Conservation (phyloP, 495 filamentous ascomycete species). For the Talaromyces trachyspermus region DNA sequence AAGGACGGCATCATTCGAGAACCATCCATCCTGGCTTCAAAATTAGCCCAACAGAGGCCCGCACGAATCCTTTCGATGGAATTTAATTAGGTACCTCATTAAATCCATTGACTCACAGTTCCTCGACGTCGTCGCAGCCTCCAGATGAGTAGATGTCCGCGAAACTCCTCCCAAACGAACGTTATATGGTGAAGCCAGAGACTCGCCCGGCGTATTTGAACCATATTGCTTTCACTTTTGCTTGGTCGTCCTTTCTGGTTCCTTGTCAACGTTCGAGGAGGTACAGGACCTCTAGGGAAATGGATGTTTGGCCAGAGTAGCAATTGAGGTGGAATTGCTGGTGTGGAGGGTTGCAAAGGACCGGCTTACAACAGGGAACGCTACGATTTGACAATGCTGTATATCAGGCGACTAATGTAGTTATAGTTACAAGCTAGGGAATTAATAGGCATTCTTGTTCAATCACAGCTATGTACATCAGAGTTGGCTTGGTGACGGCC, state of each 20-base stretch:
- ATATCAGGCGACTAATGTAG: not conserved
- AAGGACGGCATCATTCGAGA: not conserved
- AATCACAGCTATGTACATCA: not conserved
- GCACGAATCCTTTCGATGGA: not conserved
- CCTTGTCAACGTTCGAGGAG: not conserved
- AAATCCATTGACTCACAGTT: not conserved
- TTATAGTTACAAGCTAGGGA: not conserved
- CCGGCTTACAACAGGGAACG: not conserved
- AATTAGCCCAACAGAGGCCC: not conserved
- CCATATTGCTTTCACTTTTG: not conserved
- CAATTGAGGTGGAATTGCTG: not conserved
- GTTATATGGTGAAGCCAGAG: not conserved
- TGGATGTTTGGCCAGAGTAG: not conserved
- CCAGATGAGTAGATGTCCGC: not conserved
- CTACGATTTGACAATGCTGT: not conserved
- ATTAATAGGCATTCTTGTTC: not conserved
- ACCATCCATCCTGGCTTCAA: not conserved
- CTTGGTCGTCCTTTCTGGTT: not conserved
- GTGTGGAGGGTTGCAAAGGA: not conserved
- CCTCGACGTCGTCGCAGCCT: not conserved
- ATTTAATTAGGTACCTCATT: not conserved
- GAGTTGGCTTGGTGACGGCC: too few relatives aligned
- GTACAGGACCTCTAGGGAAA: not conserved
- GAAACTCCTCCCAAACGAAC: constrained; percentile 1
- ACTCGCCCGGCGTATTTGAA: not conserved